Percentiles rank a stretch among this genome's conserved stretches.
Conservation (phyloP, 1,139 yeast genomes). For the Yamadazyma songkhlaensis region DNA sequence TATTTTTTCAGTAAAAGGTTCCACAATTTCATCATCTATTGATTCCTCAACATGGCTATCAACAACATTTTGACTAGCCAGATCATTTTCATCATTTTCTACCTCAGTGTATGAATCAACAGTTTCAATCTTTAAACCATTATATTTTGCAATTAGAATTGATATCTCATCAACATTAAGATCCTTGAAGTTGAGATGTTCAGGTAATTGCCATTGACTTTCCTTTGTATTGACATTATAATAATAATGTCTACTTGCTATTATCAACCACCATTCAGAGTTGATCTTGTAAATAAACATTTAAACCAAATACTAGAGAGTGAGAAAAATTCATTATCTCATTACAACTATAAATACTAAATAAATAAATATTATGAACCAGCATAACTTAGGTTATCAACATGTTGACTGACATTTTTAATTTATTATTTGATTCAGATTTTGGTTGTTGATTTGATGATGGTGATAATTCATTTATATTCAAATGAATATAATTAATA, state of each 20-base stretch:
- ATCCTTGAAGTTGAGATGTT: conserved; percentile 5
- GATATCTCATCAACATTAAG: conserved; percentile 30
- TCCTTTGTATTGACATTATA: conserved; percentile 9
- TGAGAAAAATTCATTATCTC: conserved; percentile 1
- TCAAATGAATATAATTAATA: conserved; percentile 3
- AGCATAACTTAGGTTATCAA: conserved; percentile 27
- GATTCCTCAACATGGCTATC: too few species aligned
- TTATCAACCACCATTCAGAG: conserved; percentile 12
- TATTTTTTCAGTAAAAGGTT: too few species aligned
- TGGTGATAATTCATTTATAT: background rate
- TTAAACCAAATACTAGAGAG: background rate
- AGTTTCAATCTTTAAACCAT: conserved; percentile 22
- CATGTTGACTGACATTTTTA: conserved; percentile 48
- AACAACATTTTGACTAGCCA: too few species aligned
- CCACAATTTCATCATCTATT: too few species aligned
- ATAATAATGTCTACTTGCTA: conserved; percentile 12
- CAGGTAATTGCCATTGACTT: conserved; percentile 12
- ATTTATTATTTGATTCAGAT: conserved; percentile 21
- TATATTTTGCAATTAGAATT: conserved; percentile 28
- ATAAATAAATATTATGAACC: background rate
- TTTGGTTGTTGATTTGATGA: background rate
- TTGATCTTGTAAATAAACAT: conserved; percentile 10
- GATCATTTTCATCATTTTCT: too few species aligned
- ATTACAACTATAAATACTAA: conserved; percentile 1
- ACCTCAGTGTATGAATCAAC: background rate